These are phyloP conservation scores for Uronychia setigera DNA, from an alignment of 73 alveolate species.

Conservation along the genomic window DNA sequence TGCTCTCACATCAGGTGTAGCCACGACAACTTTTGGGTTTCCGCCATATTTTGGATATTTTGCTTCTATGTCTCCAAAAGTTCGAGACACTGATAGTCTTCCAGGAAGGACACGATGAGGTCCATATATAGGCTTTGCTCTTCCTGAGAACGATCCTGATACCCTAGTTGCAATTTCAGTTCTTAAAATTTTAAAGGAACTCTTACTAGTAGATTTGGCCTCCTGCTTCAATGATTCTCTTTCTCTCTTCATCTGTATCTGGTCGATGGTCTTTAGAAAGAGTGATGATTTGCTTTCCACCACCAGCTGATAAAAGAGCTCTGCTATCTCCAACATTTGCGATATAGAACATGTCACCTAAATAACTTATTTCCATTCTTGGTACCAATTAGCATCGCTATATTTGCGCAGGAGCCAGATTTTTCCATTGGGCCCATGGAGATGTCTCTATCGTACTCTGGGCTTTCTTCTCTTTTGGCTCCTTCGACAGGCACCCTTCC, in stretches of 20 bases:
- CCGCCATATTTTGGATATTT: constrained; percentile 65
- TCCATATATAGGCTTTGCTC: constrained; percentile 19
- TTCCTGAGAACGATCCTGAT: background rate
- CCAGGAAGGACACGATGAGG: constrained; percentile 77
- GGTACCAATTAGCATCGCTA: constrained; percentile 40
- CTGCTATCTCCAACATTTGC: constrained; percentile 48
- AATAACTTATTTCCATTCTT: background rate
- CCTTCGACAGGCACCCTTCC: constrained; percentile 21
- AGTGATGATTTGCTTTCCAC: constrained; percentile 41
- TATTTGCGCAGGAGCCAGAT: constrained; percentile 96
- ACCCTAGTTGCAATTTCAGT: background rate
- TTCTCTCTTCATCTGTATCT: constrained; percentile 25
- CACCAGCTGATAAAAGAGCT: constrained; percentile 34
- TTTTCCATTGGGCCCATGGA: constrained; percentile 75
- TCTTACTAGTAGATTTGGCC: constrained; percentile 41
- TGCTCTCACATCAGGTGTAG: constrained; percentile 54
- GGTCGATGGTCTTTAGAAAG: constrained; percentile 53
- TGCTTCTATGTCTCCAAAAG: constrained; percentile 76
- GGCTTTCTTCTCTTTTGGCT: background rate
- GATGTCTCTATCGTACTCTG: constrained; percentile 34
- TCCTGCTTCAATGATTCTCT: constrained; percentile 43
- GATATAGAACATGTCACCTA: constrained; percentile 46
- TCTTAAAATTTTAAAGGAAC: background rate
- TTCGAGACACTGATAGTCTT: constrained; percentile 69
- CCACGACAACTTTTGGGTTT: constrained; percentile 65